A percentile compares a stretch with the other conserved stretches of the same genome.
phyloP scores from a whole-genome alignment of 2,329 filamentous ascomycete genomes.

The Colletotrichum sidae region DNA sequence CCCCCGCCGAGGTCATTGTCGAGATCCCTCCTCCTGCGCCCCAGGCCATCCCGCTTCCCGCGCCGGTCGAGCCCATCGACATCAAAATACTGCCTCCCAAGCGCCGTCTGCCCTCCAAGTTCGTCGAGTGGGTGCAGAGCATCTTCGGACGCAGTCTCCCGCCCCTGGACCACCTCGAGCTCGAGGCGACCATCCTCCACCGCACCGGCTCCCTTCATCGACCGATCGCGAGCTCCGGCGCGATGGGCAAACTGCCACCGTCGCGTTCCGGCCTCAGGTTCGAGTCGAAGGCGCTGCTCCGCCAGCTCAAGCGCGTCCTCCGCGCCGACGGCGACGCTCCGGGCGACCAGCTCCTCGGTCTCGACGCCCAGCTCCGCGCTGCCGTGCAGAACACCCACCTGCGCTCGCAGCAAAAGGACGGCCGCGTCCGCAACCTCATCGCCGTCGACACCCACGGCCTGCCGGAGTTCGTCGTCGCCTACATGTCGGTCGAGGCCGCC shows the following conservation, averaged over 20 bases:
- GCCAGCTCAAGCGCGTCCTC: conserved; percentile 23
- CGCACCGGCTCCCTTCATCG: not conserved
- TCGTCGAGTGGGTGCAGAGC: conserved; percentile 22
- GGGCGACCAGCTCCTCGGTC: conserved; percentile 7
- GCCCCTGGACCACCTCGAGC: conserved; percentile 15
- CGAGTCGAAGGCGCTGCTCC: conserved; percentile 24
- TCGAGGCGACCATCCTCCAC: conserved; percentile 25
- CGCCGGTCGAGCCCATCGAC: conserved; percentile 9
- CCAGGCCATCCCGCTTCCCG: not conserved
- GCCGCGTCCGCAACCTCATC: conserved; percentile 16
- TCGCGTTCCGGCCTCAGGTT: not conserved
- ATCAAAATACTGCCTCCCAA: conserved; percentile 19
- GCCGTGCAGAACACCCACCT: conserved; percentile 13
- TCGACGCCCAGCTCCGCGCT: conserved; percentile 4
- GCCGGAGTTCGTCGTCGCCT: conserved; percentile 20
- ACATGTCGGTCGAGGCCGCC: conserved; percentile 27
- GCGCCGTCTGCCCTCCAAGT: conserved; percentile 18
- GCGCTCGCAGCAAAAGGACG: conserved; percentile 27
- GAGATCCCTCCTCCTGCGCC: not conserved
- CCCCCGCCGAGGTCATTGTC: not conserved
- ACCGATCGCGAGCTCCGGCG: too few species aligned
- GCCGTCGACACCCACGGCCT: conserved; percentile 11
- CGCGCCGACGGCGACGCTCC: not conserved
- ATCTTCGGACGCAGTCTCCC: conserved; percentile 18
- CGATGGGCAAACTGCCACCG: too few species aligned